Evolutionary conservation across 495 filamentous ascomycete genomes (phyloP), one percentile per base, ranked within the genome.

Genomic region (Rostrohypoxylon terebratum): DNA sequence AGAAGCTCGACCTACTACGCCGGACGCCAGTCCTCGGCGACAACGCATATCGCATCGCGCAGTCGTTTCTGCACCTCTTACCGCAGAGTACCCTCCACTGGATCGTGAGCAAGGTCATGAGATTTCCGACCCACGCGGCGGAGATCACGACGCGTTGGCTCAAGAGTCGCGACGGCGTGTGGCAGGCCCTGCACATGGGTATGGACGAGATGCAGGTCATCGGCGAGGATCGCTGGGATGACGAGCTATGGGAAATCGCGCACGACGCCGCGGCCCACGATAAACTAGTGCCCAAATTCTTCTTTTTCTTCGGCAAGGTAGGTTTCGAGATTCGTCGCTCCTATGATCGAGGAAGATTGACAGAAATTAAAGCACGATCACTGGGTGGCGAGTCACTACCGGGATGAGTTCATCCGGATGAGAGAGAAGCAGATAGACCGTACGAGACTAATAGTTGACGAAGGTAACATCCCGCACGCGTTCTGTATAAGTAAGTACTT

Each of bases 401-500:
- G 95, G 36, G 92, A 97, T 75, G 88, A 86, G 57, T 87, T 97
- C 61, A 90, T 97, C 69, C 77, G 90, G 59, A 77, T 71, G 58
- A 72, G 72, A 59, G 75, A 78, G 60, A 69, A 72, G 16, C 61
- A 77, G 28, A 42, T 57, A 47, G 81, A 84, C 40, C 90, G 90
- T 63, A 89, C 91, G 11, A 82, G 74, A 65, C 90, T 96, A 85
- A 74, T 92, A 61, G 85, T 97, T 73, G 93, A 93, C 77, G 87
- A 93, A 69, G 85, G 87, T 23, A 86, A 87, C 0, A 81, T 94
- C 67, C 91, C 91, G 38, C 94, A 97, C 86, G 91, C 86, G 0
- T 97, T 97, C 80, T 94, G 91, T 78, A 86, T 95, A 57, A 83
- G 89, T 91, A 74, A 87, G 89, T 91, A 73, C 87, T 88, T 25